Conservation (phyloP, 1,284 basidiomycete genomes). For the Ganoderma leucocontextum region DNA sequence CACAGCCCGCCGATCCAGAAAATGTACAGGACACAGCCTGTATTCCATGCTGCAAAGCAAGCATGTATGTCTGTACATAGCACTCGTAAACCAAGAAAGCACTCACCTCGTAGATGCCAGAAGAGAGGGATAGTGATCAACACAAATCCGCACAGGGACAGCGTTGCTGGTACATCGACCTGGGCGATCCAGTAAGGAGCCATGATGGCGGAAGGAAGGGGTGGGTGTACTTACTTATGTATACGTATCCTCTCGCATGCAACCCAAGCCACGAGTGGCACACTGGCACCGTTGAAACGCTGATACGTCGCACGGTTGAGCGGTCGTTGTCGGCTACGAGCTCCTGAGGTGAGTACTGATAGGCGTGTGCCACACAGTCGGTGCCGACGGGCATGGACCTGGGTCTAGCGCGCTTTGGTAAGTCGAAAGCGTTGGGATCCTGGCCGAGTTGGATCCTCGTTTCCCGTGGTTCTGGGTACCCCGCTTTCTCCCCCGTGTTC, state of each 20-base stretch:
- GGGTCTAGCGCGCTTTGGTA: not conserved
- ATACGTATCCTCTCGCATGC: not conserved
- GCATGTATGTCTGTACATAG: slow-evolving; percentile 2
- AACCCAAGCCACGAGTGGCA: not conserved
- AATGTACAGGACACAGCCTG: slow-evolving; percentile 71
- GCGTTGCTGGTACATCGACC: slow-evolving; percentile 25
- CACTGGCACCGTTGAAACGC: not conserved
- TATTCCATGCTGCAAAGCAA: slow-evolving; percentile 48
- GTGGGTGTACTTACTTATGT: not conserved
- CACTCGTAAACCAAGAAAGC: not conserved
- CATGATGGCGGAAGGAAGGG: not conserved
- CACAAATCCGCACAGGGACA: slow-evolving; percentile 31
- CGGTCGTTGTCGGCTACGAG: not conserved
- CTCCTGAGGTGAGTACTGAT: not conserved
- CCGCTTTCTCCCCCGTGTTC: not conserved
- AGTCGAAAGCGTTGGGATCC: not conserved
- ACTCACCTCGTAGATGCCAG: slow-evolving; percentile 64
- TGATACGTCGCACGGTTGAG: not conserved
- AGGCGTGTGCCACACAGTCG: slow-evolving; percentile 1
- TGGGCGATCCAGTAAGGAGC: not conserved
- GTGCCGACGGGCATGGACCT: not conserved
- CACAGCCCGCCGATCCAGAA: slow-evolving; percentile 65
- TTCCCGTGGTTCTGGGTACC: not conserved
- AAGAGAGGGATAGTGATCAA: slow-evolving; percentile 54
- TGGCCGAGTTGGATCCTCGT: not conserved